Evolutionary conservation across 225 moss, liverwort and hornwort genomes (phyloP).

Genomic region (Climacium dendroides): DNA sequence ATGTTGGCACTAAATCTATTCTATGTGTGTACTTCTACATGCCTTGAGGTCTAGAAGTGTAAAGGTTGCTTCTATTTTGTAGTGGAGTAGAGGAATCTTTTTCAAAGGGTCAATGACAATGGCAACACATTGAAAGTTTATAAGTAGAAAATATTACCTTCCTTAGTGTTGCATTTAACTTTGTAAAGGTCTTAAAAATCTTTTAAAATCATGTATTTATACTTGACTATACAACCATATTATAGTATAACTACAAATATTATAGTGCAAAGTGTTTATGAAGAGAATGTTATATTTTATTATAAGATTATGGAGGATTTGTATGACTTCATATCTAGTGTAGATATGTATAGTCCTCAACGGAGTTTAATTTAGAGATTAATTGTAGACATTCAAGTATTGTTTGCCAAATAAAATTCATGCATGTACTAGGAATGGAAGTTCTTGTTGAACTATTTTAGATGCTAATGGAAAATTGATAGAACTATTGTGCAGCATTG

Average conservation of each 20-base stretch:
- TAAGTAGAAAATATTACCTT: no score
- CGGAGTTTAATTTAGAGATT: fast-evolving
- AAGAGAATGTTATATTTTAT: neutral
- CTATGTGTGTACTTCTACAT: neutral
- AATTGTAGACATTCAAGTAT: neutral
- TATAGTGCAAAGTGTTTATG: neutral
- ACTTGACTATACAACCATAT: neutral
- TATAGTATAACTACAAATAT: neutral
- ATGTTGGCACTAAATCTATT: neutral
- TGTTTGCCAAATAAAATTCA: neutral
- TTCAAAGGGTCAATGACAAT: neutral
- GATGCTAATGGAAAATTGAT: neutral
- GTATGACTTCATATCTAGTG: neutral
- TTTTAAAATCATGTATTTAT: fast-evolving
- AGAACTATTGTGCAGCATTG: neutral
- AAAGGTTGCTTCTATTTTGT: neutral
- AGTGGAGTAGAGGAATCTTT: fast-evolving
- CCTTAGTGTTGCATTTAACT: fast-evolving
- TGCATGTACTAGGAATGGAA: no score
- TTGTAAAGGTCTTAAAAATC: neutral
- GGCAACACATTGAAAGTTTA: neutral
- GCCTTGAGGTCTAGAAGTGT: fast-evolving
- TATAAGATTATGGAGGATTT: fast-evolving
- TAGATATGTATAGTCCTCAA: no score
- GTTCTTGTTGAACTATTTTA: neutral